A percentile compares a stretch with the other conserved stretches of the same genome.
These are phyloP conservation scores for Kazachstania psychrophila DNA, from an alignment of 805 yeast species.

Conservation along the genomic window DNA sequence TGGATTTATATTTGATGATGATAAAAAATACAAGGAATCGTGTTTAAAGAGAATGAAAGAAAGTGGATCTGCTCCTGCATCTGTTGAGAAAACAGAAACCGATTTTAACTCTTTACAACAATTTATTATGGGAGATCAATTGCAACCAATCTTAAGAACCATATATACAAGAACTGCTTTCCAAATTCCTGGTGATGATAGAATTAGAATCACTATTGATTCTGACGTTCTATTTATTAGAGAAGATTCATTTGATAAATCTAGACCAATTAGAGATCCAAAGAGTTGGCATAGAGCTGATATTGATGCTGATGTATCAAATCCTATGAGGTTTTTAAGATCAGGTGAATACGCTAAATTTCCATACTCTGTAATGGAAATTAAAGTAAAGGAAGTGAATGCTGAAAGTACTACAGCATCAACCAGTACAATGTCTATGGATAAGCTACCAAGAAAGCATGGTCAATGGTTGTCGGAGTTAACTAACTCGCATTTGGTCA, in stretches of 20 bases:
- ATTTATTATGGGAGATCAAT: conserved; percentile 52
- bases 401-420: conserved; percentile 28
- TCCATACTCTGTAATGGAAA: conserved; percentile 84
- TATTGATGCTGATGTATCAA: conserved; percentile 64
- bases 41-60: conserved; percentile 53
- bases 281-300: conserved; percentile 86
- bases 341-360: conserved; percentile 78
- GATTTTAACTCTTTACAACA: conserved; percentile 53
- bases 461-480: conserved; percentile 80
- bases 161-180: conserved; percentile 88
- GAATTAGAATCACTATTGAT: conserved; percentile 83
- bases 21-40: conserved; percentile 37
- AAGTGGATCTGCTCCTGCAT: conserved; percentile 45
- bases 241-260: conserved; percentile 79
- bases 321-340: conserved; percentile 66
- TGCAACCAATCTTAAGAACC: conserved; percentile 82
- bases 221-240: conserved; percentile 80
- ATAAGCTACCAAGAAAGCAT: conserved; percentile 40
- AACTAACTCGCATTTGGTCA: conserved; percentile 72
- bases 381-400: conserved; percentile 46
- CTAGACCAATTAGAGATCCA: conserved; percentile 86
- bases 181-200: conserved; percentile 96
- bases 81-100: conserved; percentile 42
- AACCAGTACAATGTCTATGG: conserved; percentile 19
- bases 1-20: conserved; percentile 52